Conservation (phyloP, 2,329 filamentous ascomycete genomes). For the Thyridium curvatum region DNA sequence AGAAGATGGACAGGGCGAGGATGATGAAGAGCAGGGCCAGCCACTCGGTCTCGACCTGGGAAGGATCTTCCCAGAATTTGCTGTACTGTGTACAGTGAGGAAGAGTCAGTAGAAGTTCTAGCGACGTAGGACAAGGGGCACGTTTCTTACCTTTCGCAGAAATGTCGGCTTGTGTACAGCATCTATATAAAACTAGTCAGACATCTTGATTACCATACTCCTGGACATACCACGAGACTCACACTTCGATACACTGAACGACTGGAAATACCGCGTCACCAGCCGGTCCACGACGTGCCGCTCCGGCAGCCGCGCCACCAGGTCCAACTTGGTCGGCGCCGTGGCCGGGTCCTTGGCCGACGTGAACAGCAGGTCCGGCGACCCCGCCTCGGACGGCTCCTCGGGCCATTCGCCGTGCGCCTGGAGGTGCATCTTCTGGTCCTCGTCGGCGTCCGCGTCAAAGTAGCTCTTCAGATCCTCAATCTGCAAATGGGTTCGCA, state of each 20-base stretch:
- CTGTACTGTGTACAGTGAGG: constrained; percentile 30
- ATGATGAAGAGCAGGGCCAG: constrained; percentile 45
- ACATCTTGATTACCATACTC: too few species aligned
- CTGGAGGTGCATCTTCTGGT: constrained; percentile 13
- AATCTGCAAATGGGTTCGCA: constrained; percentile 30
- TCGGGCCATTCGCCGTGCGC: constrained; percentile 24
- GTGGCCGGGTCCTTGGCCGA: constrained; percentile 23
- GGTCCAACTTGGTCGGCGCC: constrained; percentile 34
- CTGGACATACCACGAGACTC: too few species aligned
- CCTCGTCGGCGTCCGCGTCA: constrained; percentile 34
- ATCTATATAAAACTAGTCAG: too few species aligned
- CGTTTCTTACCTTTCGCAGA: constrained; percentile 28
- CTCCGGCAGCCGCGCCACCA: constrained; percentile 42
- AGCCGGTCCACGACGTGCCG: constrained; percentile 40
- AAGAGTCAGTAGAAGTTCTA: not conserved
- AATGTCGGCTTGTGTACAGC: constrained; percentile 22
- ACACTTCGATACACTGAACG: too few species aligned
- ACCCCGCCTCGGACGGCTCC: constrained; percentile 24
- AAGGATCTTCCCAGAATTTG: constrained; percentile 40
- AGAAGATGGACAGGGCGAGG: constrained; percentile 34
- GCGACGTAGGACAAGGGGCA: not conserved
- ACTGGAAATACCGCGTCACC: constrained; percentile 42
- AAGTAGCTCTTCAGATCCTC: constrained; percentile 54
- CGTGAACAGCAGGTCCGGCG: constrained; percentile 34
- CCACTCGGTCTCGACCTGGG: constrained; percentile 33